These are phyloP conservation scores for Lanmaoa rubissima DNA, from an alignment of 768 basidiomycete species.

Conservation along the genomic window DNA sequence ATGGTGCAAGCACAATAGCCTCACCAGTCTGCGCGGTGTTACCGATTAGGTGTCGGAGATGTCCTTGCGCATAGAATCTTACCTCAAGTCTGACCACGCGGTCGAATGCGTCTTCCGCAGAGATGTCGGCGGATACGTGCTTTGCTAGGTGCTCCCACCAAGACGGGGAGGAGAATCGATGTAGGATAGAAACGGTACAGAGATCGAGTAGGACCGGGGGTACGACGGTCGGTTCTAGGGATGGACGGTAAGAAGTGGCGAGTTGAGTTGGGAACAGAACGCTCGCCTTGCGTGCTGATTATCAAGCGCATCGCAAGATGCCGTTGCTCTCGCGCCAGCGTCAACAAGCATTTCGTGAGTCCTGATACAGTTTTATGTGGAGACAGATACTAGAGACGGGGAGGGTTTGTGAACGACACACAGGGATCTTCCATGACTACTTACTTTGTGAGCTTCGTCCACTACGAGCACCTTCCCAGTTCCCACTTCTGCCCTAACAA, in stretches of 20 bases:
- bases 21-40: constrained; percentile 56
- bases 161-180: constrained; percentile 71
- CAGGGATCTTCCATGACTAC: neutral
- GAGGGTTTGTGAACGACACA: neutral
- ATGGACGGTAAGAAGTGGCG: neutral
- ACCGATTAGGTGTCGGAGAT: neutral
- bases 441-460: constrained; percentile 74
- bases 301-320: constrained; percentile 72
- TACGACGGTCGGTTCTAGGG: constrained; percentile 67
- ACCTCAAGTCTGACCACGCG: constrained; percentile 66
- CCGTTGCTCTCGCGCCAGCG: constrained; percentile 64
- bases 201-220: constrained; percentile 66
- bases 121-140: constrained; percentile 65
- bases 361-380: constrained; percentile 44
- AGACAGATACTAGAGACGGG: constrained; percentile 54
- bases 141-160: constrained; percentile 73
- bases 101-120: constrained; percentile 59
- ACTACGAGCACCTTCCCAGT: constrained; percentile 71
- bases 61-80: constrained; percentile 2
- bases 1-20: constrained; percentile 66
- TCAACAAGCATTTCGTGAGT: constrained; percentile 55
- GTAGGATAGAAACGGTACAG: constrained; percentile 62
- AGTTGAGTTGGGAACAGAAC: neutral
- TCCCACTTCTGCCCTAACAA: constrained; percentile 55
- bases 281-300: constrained; percentile 69